Percentiles rank a stretch among this genome's conserved stretches.
These are phyloP conservation scores for Fomitiporia mediterranea DNA, from an alignment of 1,284 basidiomycete species.

Conservation along the genomic window DNA sequence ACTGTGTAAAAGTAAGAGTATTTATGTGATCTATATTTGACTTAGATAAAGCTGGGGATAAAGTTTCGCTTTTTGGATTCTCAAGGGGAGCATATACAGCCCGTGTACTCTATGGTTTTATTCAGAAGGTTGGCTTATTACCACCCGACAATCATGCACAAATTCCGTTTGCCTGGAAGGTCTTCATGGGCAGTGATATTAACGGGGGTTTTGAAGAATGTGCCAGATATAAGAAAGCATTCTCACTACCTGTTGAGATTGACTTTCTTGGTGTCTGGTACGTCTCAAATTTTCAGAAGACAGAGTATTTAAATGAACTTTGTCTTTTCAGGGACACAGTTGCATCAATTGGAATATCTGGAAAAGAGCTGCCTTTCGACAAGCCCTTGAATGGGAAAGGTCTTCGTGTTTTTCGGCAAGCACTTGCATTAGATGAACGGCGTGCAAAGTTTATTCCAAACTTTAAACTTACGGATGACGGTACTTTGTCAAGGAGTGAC, in stretches of 20 bases:
- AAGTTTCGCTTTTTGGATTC: conserved; percentile 35
- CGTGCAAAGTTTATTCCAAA: conserved; percentile 23
- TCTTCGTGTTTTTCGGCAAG: conserved; percentile 36
- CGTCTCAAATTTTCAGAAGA: conserved; percentile 40
- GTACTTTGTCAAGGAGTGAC: not conserved
- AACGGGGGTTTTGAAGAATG: conserved; percentile 30
- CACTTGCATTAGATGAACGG: conserved; percentile 39
- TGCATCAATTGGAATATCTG: conserved; percentile 32
- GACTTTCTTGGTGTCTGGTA: conserved; percentile 60
- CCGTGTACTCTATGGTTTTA: conserved; percentile 30
- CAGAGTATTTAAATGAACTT: not conserved
- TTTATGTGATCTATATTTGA: not conserved
- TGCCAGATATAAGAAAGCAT: conserved; percentile 31
- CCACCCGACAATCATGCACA: conserved; percentile 47
- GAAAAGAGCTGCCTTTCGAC: conserved; percentile 35
- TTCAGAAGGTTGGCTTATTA: conserved; percentile 41
- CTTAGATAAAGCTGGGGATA: conserved; percentile 24
- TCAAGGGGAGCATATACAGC: conserved; percentile 35
- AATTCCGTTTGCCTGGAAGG: conserved; percentile 40
- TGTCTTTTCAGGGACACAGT: conserved; percentile 31
- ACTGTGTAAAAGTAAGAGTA: not conserved
- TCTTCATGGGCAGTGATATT: conserved; percentile 32
- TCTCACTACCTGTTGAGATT: conserved; percentile 42
- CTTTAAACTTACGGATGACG: conserved; percentile 5
- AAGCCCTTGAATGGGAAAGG: conserved; percentile 27